Percentiles rank a stretch among this genome's conserved stretches.
Evolutionary conservation across 2,329 filamentous ascomycete genomes (phyloP).

Genomic region (Microsporum ferrugineum): DNA sequence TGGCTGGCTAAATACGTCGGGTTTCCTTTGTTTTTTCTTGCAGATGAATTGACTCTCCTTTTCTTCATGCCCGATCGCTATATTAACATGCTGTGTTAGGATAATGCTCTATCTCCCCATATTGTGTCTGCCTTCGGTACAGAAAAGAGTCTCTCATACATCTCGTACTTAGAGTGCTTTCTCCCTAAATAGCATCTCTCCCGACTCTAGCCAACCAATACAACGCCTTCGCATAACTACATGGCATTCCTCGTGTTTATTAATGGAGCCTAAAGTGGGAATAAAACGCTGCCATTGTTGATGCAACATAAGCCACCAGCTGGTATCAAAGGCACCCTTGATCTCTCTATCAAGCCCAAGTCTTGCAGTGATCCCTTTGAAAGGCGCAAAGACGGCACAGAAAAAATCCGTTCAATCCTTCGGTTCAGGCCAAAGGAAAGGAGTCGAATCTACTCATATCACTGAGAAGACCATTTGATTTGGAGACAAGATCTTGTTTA

Average conservation of each 20-base stretch:
- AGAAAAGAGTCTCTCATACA: too few relatives aligned
- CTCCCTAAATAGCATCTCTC: neutral
- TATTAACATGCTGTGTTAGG: neutral
- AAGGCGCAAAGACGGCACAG: neutral
- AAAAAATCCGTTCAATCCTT: neutral
- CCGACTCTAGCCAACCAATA: neutral
- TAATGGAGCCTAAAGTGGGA: neutral
- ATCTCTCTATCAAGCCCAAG: neutral
- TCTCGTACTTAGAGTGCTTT: neutral
- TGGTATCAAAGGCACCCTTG: neutral
- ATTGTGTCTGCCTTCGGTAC: neutral
- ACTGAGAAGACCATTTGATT: neutral
- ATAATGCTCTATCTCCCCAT: neutral
- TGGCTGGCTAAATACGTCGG: neutral
- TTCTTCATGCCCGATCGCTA: neutral
- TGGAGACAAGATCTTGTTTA: neutral
- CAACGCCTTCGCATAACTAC: neutral
- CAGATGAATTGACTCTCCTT: neutral
- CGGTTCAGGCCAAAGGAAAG: neutral
- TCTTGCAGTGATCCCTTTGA: neutral
- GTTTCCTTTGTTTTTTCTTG: neutral
- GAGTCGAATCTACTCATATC: neutral
- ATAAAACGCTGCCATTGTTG: neutral
- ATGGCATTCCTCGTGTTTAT: neutral
- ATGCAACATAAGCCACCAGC: neutral